Base-by-base conservation (phyloP, 495 filamentous ascomycete species). In the Xylaria castorea region DNA sequence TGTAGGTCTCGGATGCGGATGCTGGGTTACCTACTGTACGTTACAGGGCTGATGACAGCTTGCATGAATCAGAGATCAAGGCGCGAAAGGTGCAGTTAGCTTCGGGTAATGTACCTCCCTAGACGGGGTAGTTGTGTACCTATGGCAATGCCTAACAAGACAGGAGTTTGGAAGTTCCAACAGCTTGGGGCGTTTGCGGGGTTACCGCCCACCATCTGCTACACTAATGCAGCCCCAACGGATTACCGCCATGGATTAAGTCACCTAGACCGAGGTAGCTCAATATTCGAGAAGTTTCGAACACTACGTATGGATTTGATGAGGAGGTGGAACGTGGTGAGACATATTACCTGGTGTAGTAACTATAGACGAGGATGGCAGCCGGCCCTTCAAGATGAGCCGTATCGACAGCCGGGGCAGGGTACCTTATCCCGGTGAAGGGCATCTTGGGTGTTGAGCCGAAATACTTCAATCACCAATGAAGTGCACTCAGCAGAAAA, bases 41-140 rank as follows among this genome's bases (percentile, higher is more conserved):
- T 32, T 68, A 55, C 34, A 55, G 53, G 67, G 53, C 38, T 69
- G 67, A 69, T 69, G 53, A 48, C 53, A 60, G 67, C 53, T 60
- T 69, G 51, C 67, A 32, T 46, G 11, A 42, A 30, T 42, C 12
- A 46, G 61, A 42, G 66, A n/a, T 53, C 32, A 9, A 14, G 65
- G n/a, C 25, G 14, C 20, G 30, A 44, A 14, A 22, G 36, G 25
- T 25, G 38, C 25, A 64, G 22, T 61, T 61, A 38, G 58, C 34
- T 61, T 38, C 58, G 58, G 58, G 58, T 38, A 61, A n/a, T 57
- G 18, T 61, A 38, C 18, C 18, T 61, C 8, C 57, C 27, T 60
- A 36, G 27, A 57, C 53, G 22, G 25, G n/a, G 53, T 32, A 57
- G 53, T 32, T 14, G 27, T 32, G 53, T 57, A 32, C 53, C 30